Evolutionary conservation across 2,329 filamentous ascomycete species (phyloP).

Genomic region (Boeremia lycopersici): DNA sequence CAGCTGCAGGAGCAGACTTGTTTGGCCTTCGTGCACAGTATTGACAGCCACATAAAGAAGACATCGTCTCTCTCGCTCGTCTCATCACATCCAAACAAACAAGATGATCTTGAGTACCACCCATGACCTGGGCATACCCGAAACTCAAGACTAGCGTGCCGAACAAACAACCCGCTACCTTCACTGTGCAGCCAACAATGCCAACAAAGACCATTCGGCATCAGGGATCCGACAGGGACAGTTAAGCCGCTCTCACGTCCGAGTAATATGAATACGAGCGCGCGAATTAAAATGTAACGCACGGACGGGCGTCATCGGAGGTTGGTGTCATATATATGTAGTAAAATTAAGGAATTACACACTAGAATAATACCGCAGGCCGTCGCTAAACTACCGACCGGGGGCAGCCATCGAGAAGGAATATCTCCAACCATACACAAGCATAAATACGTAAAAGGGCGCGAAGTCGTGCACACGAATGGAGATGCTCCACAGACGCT

Average conservation of each 20-base stretch:
- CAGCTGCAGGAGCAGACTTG: no score
- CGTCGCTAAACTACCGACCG: constrained; percentile 6
- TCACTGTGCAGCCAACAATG: no score
- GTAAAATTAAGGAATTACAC: constrained; percentile 18
- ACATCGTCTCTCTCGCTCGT: no score
- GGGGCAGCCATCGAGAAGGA: constrained; percentile 9
- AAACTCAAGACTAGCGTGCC: no score
- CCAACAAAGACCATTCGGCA: no score
- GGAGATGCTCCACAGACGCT: not conserved
- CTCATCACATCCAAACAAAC: no score
- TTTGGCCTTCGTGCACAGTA: no score
- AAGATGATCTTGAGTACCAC: no score
- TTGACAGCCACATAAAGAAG: no score
- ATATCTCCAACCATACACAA: constrained; percentile 9
- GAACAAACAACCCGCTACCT: not conserved
- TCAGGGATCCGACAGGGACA: not conserved
- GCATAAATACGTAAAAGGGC: constrained; percentile 18
- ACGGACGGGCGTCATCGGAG: constrained; percentile 1
- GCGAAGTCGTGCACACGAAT: constrained; percentile 1
- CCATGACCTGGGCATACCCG: no score
- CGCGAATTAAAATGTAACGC: not conserved
- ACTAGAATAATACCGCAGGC: constrained; percentile 15
- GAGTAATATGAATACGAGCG: constrained; percentile 6
- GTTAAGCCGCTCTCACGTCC: not conserved
- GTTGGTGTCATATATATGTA: not conserved